Percentiles rank a stretch among this genome's conserved stretches.
phyloP scores from a whole-genome alignment of 805 yeast genomes.

The Nakazawaea pomicola region DNA sequence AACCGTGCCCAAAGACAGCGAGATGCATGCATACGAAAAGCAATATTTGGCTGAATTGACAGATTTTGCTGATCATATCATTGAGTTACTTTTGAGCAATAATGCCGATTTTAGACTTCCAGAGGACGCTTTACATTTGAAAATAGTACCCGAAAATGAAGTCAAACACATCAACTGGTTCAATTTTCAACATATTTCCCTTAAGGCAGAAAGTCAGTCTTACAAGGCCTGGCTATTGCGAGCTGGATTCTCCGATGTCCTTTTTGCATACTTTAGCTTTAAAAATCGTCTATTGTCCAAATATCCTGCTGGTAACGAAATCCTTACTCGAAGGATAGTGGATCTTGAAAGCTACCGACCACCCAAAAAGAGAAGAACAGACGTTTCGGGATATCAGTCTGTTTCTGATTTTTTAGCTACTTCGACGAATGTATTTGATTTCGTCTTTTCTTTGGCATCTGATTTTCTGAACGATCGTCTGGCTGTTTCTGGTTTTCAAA shows the following conservation, averaged over 20 bases:
- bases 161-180: slow-evolving; percentile 19
- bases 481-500: slow-evolving; percentile 23
- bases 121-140: slow-evolving; percentile 14
- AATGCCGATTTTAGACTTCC: slow-evolving; percentile 12
- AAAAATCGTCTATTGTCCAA: slow-evolving; percentile 2
- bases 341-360: neutral
- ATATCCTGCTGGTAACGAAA: neutral
- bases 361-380: neutral
- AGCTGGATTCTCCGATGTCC: slow-evolving; percentile 29
- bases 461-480: slow-evolving; percentile 12
- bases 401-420: neutral
- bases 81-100: slow-evolving; percentile 16
- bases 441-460: slow-evolving; percentile 19
- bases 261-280: slow-evolving; percentile 29
- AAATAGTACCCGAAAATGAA: slow-evolving; percentile 13
- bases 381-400: neutral
- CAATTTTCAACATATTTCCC: slow-evolving; percentile 7
- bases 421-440: slow-evolving; percentile 23
- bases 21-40: slow-evolving; percentile 7
- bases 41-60: slow-evolving; percentile 14
- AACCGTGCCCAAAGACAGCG: neutral
- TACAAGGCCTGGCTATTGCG: slow-evolving; percentile 36
- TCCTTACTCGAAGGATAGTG: too few species aligned
- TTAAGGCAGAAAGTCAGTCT: slow-evolving; percentile 8
- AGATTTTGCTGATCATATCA: slow-evolving; percentile 14